These are phyloP conservation scores for Penicillium sp. DNA, from an alignment of 2,329 filamentous ascomycete genomes.

Conservation along the genomic window DNA sequence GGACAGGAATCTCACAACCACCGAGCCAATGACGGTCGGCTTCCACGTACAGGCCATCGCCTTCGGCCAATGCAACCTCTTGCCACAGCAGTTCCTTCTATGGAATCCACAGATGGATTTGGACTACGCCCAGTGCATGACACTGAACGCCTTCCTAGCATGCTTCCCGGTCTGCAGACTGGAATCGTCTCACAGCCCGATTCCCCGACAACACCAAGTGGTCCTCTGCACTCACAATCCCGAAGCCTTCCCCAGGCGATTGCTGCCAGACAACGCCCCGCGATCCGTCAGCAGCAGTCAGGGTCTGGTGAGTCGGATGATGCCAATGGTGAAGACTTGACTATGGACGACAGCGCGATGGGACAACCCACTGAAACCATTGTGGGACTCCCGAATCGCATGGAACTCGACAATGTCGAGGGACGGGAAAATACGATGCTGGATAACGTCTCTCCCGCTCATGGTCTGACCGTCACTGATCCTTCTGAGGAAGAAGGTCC, in stretches of 20 bases:
- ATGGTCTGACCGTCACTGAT: constrained; percentile 74
- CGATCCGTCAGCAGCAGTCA: constrained; percentile 86
- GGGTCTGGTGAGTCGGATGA: constrained; percentile 86
- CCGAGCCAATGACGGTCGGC: constrained; percentile 43
- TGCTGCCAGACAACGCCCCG: constrained; percentile 70
- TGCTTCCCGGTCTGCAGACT: constrained; percentile 68
- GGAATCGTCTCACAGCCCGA: constrained; percentile 84
- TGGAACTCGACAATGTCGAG: constrained; percentile 86
- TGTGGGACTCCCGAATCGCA: constrained; percentile 75
- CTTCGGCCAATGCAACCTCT: constrained; percentile 65
- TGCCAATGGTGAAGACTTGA: constrained; percentile 77
- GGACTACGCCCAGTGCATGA: constrained; percentile 76
- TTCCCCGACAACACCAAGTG: constrained; percentile 82
- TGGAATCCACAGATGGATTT: constrained; percentile 71
- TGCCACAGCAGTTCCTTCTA: constrained; percentile 65
- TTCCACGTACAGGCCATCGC: constrained; percentile 50
- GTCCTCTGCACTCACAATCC: constrained; percentile 61
- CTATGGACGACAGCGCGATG: constrained; percentile 64
- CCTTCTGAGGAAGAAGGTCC: constrained; percentile 72
- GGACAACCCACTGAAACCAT: constrained; percentile 64
- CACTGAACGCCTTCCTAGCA: constrained; percentile 78
- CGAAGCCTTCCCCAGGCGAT: constrained; percentile 57
- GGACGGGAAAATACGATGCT: constrained; percentile 74
- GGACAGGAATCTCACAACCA: constrained; percentile 55
- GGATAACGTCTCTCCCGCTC: constrained; percentile 66